Conservation (phyloP, 805 yeast species). For the Clavispora carvajalis region DNA sequence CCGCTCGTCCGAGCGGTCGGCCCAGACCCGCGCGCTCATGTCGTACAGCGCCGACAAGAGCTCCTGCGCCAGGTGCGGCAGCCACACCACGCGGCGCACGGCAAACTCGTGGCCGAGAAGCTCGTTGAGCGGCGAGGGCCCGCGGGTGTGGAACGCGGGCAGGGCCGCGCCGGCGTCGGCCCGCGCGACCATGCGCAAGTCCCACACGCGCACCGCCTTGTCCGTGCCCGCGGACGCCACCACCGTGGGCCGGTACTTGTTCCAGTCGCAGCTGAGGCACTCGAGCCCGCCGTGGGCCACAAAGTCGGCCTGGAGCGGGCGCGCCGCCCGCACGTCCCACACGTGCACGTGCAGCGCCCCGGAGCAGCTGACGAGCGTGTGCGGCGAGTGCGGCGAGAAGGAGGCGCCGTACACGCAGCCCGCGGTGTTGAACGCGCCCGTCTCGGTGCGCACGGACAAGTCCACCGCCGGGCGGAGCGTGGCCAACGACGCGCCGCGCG, state of each 20-base stretch:
- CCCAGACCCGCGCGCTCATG: constrained; percentile 89
- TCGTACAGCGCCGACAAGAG: constrained; percentile 80
- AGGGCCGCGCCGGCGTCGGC: constrained; percentile 33
- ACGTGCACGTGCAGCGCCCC: constrained; percentile 70
- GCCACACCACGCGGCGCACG: constrained; percentile 77
- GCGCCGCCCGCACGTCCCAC: constrained; percentile 75
- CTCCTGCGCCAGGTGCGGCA: constrained; percentile 75
- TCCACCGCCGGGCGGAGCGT: constrained; percentile 42
- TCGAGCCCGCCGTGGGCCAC: constrained; percentile 80
- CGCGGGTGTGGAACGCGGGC: constrained; percentile 40
- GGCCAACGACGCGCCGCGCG: constrained; percentile 48
- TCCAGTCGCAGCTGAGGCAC: constrained; percentile 79
- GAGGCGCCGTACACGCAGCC: constrained; percentile 75
- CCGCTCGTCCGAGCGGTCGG: constrained; percentile 58
- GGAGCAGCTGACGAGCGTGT: constrained; percentile 61
- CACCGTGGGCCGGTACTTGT: constrained; percentile 75
- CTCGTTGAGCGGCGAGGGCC: constrained; percentile 70
- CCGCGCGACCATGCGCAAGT: constrained; percentile 60
- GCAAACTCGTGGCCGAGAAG: constrained; percentile 87
- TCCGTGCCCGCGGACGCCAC: constrained; percentile 93
- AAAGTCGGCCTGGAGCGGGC: constrained; percentile 54
- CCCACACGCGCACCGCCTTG: constrained; percentile 81
- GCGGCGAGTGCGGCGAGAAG: constrained; percentile 82
- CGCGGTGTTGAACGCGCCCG: constrained; percentile 31
- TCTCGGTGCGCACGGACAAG: constrained; percentile 24